phyloP scores from a whole-genome alignment of 2,329 filamentous ascomycete species.

The Phialemoniopsis sp. region DNA sequence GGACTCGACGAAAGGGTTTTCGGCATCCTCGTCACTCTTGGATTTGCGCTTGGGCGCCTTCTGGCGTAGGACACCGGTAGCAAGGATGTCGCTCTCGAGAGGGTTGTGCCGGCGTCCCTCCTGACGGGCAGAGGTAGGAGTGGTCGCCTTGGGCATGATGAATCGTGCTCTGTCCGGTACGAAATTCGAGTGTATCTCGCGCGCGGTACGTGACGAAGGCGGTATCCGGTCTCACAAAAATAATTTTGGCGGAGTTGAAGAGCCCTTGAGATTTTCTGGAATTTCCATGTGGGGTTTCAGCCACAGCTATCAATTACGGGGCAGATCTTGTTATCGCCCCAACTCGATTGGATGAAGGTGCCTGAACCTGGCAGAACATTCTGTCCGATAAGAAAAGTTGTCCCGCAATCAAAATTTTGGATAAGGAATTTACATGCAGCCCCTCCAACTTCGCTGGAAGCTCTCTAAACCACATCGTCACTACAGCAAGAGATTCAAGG shows the following conservation, averaged over 20 bases:
- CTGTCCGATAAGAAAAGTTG: too few relatives aligned
- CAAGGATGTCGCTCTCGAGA: conserved; percentile 79
- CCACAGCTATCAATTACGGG: too few relatives aligned
- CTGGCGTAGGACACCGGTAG: conserved; percentile 66
- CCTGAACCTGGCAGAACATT: too few relatives aligned
- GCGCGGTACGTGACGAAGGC: not conserved
- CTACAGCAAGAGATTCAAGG: too few relatives aligned
- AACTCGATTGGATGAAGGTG: too few relatives aligned
- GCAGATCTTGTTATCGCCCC: too few relatives aligned
- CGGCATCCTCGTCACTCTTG: conserved; percentile 57
- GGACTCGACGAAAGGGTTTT: conserved; percentile 76
- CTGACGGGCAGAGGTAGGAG: conserved; percentile 51
- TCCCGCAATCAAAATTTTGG: not conserved
- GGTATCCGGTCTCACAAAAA: not conserved
- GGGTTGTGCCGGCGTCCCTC: conserved; percentile 74
- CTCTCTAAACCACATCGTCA: too few relatives aligned
- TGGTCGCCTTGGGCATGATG: conserved; percentile 76
- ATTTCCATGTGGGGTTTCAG: too few relatives aligned
- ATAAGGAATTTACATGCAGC: conserved; percentile 10
- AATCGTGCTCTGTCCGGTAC: not conserved
- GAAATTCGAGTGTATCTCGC: not conserved
- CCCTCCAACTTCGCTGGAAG: conserved; percentile 6
- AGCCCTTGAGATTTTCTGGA: too few relatives aligned
- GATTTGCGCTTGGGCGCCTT: conserved; percentile 69
- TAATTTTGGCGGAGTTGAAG: too few relatives aligned